phyloP scores from a whole-genome alignment of 2,329 filamentous ascomycete species.

The Paracorniculantispora psalliotae region DNA sequence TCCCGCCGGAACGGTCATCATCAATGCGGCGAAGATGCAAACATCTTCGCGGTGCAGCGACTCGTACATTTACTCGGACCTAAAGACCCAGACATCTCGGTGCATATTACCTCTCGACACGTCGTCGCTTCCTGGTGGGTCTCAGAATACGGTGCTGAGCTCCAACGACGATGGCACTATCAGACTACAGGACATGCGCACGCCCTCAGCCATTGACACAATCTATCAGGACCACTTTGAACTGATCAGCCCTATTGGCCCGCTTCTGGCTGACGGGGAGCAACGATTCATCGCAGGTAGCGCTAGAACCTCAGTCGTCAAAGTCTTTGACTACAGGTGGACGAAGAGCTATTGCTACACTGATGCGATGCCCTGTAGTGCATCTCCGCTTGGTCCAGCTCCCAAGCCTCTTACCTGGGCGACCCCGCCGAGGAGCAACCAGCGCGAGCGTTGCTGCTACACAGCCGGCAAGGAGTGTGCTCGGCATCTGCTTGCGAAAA shows the following conservation, averaged over 20 bases:
- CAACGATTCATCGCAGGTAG: constrained; percentile 41
- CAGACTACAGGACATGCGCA: constrained; percentile 33
- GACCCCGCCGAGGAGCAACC: constrained; percentile 16
- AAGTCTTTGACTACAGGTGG: constrained; percentile 46
- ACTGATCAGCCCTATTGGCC: constrained; percentile 31
- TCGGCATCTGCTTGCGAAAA: constrained; percentile 37
- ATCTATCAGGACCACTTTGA: constrained; percentile 44
- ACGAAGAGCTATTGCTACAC: constrained; percentile 39
- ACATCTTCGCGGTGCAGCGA: background rate
- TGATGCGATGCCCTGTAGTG: constrained; percentile 34
- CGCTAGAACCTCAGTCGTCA: constrained; percentile 32
- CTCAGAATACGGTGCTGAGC: constrained; percentile 33
- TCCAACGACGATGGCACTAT: constrained; percentile 42
- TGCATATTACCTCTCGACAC: constrained; percentile 35
- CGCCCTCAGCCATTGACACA: constrained; percentile 34
- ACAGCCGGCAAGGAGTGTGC: constrained; percentile 27
- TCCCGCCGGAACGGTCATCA: constrained; percentile 31
- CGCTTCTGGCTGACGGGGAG: constrained; percentile 35
- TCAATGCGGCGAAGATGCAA: constrained; percentile 27
- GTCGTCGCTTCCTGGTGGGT: constrained; percentile 19
- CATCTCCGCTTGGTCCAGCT: constrained; percentile 30
- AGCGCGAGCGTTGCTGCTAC: constrained; percentile 28
- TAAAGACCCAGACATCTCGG: constrained; percentile 18
- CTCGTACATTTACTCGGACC: constrained; percentile 4
- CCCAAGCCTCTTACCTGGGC: constrained; percentile 23